Conservation (phyloP, 2,329 filamentous ascomycete genomes). For the Boeremia lycopersici region DNA sequence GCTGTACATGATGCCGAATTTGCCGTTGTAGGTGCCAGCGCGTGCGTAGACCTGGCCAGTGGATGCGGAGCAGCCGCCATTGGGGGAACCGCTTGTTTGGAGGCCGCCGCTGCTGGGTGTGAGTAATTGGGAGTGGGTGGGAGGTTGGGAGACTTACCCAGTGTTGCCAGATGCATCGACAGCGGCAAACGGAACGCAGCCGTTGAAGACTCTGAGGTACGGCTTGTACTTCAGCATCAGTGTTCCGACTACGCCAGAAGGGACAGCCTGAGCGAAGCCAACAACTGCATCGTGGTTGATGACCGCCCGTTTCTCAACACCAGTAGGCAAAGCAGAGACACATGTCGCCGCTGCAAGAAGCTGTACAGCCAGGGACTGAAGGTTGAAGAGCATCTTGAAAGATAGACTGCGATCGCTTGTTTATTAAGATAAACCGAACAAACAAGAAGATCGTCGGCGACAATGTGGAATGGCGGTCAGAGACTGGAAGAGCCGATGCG, state of each 20-base stretch:
- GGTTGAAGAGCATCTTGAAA: slow-evolving; percentile 31
- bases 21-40: slow-evolving; percentile 47
- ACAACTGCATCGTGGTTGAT: slow-evolving; percentile 57
- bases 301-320: slow-evolving; percentile 48
- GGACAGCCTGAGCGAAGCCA: slow-evolving; percentile 61
- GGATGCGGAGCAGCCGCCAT: slow-evolving; percentile 51
- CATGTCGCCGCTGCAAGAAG: slow-evolving; percentile 28
- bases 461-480: slow-evolving; percentile 1
- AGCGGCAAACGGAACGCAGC: slow-evolving; percentile 68
- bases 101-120: slow-evolving; percentile 51
- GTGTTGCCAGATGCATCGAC: slow-evolving; percentile 65
- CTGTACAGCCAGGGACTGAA: slow-evolving; percentile 29
- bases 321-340: slow-evolving; percentile 32
- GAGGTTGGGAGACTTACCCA: slow-evolving; percentile 49
- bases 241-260: slow-evolving; percentile 53
- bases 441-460: neutral
- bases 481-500: neutral
- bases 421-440: neutral
- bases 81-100: slow-evolving; percentile 46
- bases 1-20: slow-evolving; percentile 59
- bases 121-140: neutral
- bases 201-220: slow-evolving; percentile 60
- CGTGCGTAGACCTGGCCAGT: slow-evolving; percentile 61
- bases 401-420: neutral
- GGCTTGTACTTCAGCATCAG: slow-evolving; percentile 64